Evolutionary conservation across 2,329 filamentous ascomycete genomes (phyloP), one percentile per base, ranked within the genome.

Genomic region (Akanthomyces dipterigenus): DNA sequence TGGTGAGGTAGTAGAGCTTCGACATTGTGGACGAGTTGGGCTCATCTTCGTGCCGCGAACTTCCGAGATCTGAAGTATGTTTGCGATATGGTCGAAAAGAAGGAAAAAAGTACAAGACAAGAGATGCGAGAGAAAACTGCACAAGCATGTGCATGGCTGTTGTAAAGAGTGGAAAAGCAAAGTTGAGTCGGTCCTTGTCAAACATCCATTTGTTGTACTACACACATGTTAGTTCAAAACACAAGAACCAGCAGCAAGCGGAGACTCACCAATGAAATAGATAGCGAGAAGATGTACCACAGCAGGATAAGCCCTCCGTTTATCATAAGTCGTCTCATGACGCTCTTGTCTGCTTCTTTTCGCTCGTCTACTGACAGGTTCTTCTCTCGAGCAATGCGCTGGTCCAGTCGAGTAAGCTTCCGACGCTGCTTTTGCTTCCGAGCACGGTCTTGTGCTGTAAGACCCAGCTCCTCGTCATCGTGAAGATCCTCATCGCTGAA

Each of bases 151-250:
- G 95, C 73, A 95, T 80, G 65, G 91, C 90, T 3, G 95, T 99
- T 12, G 93, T 96, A 75, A 98, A 98, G 55, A 99, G 83, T 43
- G 95, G 95, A 70, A 95, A 98, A 56, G 90, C 88, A 73, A 99
- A 99, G 75, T 97, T 88, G 67, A 96, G 84, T 66, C 89, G 86
- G 67, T 88, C 83, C 64, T 88, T 83, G 70, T 90, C 90, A 77
- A 99, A 98, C 93, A 99, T 98, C 95, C 95, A 98, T 78, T 97
- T 98, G 82, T 99, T 99, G 81, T 98, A 99, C 88, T 95, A 66
- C 55, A 98, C 88, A 93, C 65, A 53, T 14, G 43, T 48, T 26
- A 45, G 70, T 71, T 48, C 50, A 22, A 14, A n/a, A n/a, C n/a
- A n/a, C n/a, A n/a, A n/a, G n/a, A n/a, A n/a, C n/a, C n/a, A n/a